Percentiles rank a stretch among this genome's conserved stretches.
Conservation (phyloP, 495 filamentous ascomycete species). For the Durotheca rogersii region DNA sequence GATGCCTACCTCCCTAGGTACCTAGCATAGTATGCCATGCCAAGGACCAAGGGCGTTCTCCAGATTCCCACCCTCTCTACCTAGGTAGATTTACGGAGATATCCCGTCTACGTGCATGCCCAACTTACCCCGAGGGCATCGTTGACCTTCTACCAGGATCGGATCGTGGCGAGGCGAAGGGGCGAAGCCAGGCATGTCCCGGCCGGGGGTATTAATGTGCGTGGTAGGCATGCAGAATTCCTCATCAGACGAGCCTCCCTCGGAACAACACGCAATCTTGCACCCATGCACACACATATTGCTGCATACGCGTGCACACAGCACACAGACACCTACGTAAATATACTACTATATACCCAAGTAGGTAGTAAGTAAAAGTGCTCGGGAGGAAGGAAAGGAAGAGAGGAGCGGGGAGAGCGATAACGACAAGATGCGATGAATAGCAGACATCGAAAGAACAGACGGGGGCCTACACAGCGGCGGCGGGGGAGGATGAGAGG, state of each 20-base stretch:
- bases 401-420: too few relatives aligned
- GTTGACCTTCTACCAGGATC: too few relatives aligned
- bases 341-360: not conserved
- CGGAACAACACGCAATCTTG: not conserved
- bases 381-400: not conserved
- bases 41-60: not conserved
- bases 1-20: not conserved
- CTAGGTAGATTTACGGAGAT: constrained; percentile 1
- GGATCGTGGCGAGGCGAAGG: too few relatives aligned
- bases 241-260: too few relatives aligned
- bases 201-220: too few relatives aligned
- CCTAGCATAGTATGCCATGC: not conserved
- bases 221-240: too few relatives aligned
- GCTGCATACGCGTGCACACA: not conserved
- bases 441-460: too few relatives aligned
- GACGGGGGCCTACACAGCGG: too few relatives aligned
- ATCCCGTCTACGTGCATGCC: constrained; percentile 1
- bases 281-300: constrained; percentile 3
- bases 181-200: too few relatives aligned
- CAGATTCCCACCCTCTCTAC: not conserved
- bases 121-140: too few relatives aligned
- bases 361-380: not conserved
- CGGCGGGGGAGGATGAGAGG: too few relatives aligned
- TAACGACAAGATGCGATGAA: too few relatives aligned
- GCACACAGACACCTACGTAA: not conserved